A percentile compares a stretch with the other conserved stretches of the same genome.
Evolutionary conservation across 1,139 yeast genomes (phyloP).

Genomic region (Blastobotrys ciferrii): DNA sequence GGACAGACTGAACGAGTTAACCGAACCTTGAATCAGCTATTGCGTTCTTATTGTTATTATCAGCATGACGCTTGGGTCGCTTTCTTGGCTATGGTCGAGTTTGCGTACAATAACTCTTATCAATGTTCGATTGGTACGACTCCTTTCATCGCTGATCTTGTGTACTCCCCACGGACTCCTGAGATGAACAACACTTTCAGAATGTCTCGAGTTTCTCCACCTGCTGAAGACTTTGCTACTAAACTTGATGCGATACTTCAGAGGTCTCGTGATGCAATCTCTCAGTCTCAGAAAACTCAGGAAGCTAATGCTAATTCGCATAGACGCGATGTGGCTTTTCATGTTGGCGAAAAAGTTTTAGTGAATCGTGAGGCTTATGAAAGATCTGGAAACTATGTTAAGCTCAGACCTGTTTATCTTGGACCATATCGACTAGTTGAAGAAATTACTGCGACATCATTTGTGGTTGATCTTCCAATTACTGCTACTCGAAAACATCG

Average conservation of each 20-base stretch:
- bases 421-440: constrained; percentile 2
- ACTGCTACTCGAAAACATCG: constrained; percentile 1
- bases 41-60: neutral
- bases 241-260: neutral
- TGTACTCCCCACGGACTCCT: neutral
- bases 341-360: neutral
- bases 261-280: neutral
- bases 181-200: neutral
- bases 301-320: neutral
- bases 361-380: constrained; percentile 3
- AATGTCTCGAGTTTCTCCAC: neutral
- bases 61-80: neutral
- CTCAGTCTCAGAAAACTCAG: neutral
- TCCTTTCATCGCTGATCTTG: constrained; percentile 2
- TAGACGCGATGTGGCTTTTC: neutral
- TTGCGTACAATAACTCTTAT: constrained; percentile 5
- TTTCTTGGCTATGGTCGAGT: neutral
- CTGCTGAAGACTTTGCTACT: neutral
- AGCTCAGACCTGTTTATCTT: neutral
- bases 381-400: neutral
- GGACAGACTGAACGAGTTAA: neutral
- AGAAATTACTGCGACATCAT: neutral
- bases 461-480: constrained; percentile 7
- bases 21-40: neutral
- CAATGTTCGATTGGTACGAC: neutral